phyloP scores from a whole-genome alignment of 2,329 filamentous ascomycete species.

The Colletotrichum australisinense region DNA sequence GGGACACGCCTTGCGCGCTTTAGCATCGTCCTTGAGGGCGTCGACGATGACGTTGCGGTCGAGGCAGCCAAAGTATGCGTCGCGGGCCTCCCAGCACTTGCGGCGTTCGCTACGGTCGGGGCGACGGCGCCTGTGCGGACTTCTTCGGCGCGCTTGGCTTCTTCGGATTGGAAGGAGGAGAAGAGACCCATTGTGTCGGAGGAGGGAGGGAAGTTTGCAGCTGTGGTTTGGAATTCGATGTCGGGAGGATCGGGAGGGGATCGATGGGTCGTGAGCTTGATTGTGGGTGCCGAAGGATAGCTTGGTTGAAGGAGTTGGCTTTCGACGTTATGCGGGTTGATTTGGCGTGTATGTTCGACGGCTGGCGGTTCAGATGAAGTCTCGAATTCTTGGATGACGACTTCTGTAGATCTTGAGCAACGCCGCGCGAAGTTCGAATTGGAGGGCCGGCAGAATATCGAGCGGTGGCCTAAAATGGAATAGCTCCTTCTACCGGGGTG shows the following conservation, averaged over 20 bases:
- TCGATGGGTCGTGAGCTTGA: neutral
- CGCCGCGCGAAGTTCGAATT: neutral
- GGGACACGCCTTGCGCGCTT: slow-evolving; percentile 53
- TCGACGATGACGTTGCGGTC: slow-evolving; percentile 87
- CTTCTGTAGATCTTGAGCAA: neutral
- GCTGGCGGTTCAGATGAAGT: neutral
- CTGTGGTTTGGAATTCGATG: neutral
- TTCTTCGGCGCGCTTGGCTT: slow-evolving; percentile 62
- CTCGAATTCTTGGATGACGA: neutral
- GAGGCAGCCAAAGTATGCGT: slow-evolving; percentile 88
- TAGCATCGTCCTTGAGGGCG: slow-evolving; percentile 56
- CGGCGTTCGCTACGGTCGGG: slow-evolving; percentile 84
- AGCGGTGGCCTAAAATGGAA: neutral
- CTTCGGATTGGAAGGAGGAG: slow-evolving; percentile 51
- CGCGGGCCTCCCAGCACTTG: slow-evolving; percentile 90
- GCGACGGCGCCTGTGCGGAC: slow-evolving; percentile 73
- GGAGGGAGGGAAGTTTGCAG: neutral
- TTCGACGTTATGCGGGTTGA: no score
- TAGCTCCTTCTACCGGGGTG: neutral
- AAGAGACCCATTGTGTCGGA: slow-evolving; percentile 59
- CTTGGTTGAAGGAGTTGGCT: neutral
- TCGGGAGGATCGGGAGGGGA: neutral
- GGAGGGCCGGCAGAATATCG: slow-evolving; percentile 8
- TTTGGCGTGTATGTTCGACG: neutral
- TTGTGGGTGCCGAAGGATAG: no score